Evolutionary conservation across 129 eudicot species (phyloP), one percentile per base, ranked within the genome.

Genomic region (Tanacetum coccineum): DNA sequence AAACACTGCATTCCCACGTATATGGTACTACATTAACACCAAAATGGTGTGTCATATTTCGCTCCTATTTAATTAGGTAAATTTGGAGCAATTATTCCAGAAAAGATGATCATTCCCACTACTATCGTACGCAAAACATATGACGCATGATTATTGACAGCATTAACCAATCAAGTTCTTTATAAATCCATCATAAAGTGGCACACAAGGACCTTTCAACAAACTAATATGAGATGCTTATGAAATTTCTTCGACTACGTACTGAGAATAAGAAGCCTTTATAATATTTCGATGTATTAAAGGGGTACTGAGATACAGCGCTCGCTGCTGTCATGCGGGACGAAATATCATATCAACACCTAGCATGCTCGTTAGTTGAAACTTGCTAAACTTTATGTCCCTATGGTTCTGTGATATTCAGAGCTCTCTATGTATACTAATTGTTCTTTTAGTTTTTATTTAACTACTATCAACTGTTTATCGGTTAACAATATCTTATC

Each of bases 201-300:
- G n/a, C n/a, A n/a, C n/a, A n/a, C n/a, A n/a, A n/a, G n/a, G n/a
- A n/a, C n/a, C n/a, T n/a, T n/a, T n/a, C n/a, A n/a, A n/a, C n/a
- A n/a, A n/a, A n/a, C n/a, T n/a, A n/a, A n/a, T n/a, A n/a, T n/a
- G n/a, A n/a, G n/a, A n/a, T n/a, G n/a, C n/a, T n/a, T n/a, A n/a
- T n/a, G n/a, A n/a, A 63, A 65, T 51, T 76, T 71, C 85, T 87
- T 96, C 95, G 79, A 57, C 74, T 82, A 51, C 84, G 77, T 47
- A 66, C 57, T 12, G 56, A 79, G 54, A 74, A 67, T 46, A 88
- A 88, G 78, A 88, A 83, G 72, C 96, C 98, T 1, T 63, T 60
- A 42, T 76, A 83, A 63, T 88, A 68, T 74, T 92, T 85, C 49
- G 90, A 92, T 71, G 62, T 88, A 21, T 65, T 92, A 64, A 86